Evolutionary conservation across 345 rosid genomes (phyloP), one percentile per base, ranked within the genome.

Genomic region (Gossypioides kirkii): DNA sequence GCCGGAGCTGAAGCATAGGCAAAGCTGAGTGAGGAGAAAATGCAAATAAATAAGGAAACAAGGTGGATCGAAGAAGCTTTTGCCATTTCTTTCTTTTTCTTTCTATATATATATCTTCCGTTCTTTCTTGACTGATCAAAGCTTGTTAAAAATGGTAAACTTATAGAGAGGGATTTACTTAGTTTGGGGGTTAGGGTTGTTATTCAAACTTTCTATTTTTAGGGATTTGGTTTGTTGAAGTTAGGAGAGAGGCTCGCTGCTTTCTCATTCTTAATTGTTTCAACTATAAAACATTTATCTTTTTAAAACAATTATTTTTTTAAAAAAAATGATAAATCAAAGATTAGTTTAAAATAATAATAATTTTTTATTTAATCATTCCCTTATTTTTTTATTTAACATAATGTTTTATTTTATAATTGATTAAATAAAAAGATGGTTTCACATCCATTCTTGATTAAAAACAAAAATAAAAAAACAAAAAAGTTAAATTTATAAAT

Each of bases 1-100:
- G 36, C 60, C 6, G 13, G 0, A 41, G 10, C 60, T 9, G 9
- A 7, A 12, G 73, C 83, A 0, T 20, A 11, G 42, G 68, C 41
- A 1, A 62, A 55, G 73, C 69, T 26, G 65, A 77, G 67, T 60
- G 75, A 47, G 46, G 80, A 54, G 36, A 69, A 63, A 18, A 75
- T 62, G 66, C 72, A 69, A 66, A 43, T 36, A 3, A 32, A 67
- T 0, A 78, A 73, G 20, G 69, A 12, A 41, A 69, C 49, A 14
- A 58, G 28, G 10, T 59, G 23, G 36, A 49, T 22, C 42, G 22
- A 13, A 8, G 28, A 60, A 26, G 63, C 17, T 22, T 79, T 82
- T 61, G 28, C 52, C 69, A 64, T 64, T 64, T n/a, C 10, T 62
- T 3, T 41, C 59, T n/a, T 52, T 53, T 8, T 8, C 54, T 16